phyloP scores from a whole-genome alignment of 2,329 filamentous ascomycete genomes.

The Colletotrichum magnum region DNA sequence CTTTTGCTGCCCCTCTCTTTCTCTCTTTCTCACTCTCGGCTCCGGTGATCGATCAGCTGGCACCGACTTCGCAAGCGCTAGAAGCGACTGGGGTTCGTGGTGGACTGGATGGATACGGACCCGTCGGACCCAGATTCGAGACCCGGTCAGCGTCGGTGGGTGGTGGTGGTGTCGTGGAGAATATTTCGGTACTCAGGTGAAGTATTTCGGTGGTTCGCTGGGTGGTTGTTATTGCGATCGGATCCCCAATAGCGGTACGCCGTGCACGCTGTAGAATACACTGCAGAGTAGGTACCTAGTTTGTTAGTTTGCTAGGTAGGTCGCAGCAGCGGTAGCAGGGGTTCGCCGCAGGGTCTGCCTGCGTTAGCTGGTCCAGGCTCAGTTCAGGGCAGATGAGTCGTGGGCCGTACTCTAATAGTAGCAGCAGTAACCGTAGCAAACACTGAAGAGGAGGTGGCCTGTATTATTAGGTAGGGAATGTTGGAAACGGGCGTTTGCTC shows the following conservation, averaged over 20 bases:
- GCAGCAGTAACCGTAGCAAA: too few species aligned
- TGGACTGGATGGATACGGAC: slow-evolving; percentile 15
- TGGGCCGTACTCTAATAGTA: too few species aligned
- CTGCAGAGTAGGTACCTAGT: too few species aligned
- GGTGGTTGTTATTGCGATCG: slow-evolving; percentile 18
- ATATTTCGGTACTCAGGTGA: slow-evolving; percentile 21
- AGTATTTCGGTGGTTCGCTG: slow-evolving; percentile 2
- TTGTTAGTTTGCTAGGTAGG: too few species aligned
- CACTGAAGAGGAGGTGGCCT: too few species aligned
- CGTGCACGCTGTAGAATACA: too few species aligned
- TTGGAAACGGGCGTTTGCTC: neutral
- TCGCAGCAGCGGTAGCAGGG: neutral
- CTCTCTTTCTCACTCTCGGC: neutral
- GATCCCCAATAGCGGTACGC: neutral
- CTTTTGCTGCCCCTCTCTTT: slow-evolving; percentile 37
- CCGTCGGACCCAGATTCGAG: slow-evolving; percentile 24
- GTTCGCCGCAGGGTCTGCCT: neutral
- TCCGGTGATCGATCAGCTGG: slow-evolving; percentile 15
- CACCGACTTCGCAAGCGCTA: slow-evolving; percentile 39
- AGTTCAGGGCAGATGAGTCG: neutral
- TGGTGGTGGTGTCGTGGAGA: slow-evolving; percentile 29
- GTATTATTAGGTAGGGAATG: too few species aligned
- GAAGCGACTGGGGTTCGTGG: slow-evolving; percentile 13
- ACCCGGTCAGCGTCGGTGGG: slow-evolving; percentile 27
- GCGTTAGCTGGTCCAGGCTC: neutral